phyloP scores from a whole-genome alignment of 129 eudicot species.

The Centella asiatica region DNA sequence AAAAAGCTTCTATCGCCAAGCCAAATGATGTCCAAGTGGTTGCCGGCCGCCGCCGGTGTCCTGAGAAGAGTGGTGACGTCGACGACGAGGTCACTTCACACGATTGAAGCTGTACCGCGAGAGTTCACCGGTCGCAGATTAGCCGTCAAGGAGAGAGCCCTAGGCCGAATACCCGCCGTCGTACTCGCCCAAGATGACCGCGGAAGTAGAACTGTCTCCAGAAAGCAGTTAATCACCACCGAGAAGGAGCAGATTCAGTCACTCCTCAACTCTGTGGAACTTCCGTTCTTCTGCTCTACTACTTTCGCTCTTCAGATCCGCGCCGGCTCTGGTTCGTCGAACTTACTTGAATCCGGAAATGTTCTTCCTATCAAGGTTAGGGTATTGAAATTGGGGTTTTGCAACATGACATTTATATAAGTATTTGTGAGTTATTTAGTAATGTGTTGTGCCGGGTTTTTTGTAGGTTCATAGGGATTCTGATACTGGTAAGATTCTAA shows the following conservation, averaged over 20 bases:
- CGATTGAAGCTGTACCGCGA: constrained; percentile 83
- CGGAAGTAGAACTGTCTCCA: constrained; percentile 34
- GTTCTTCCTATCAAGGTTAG: constrained; percentile 79
- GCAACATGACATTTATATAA: background rate
- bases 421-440: background rate
- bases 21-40: constrained; percentile 47
- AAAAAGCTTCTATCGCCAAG: constrained; percentile 8
- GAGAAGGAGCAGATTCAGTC: constrained; percentile 77
- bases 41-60: constrained; percentile 53
- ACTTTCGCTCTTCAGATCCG: constrained; percentile 73
- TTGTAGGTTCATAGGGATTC: constrained; percentile 69
- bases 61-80: constrained; percentile 25
- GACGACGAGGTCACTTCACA: constrained; percentile 38
- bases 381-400: background rate
- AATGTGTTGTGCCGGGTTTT: background rate
- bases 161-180: constrained; percentile 87
- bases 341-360: constrained; percentile 57
- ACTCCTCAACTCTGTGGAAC: constrained; percentile 45
- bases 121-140: constrained; percentile 55
- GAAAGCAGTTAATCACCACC: constrained; percentile 58
- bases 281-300: constrained; percentile 69
- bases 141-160: constrained; percentile 75
- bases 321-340: constrained; percentile 86
- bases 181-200: constrained; percentile 46
- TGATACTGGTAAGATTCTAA: constrained; percentile 65